Percentiles rank a stretch among this genome's conserved stretches.
Conservation (phyloP, 1,284 basidiomycete species). For the Trichosporon ovoides region DNA sequence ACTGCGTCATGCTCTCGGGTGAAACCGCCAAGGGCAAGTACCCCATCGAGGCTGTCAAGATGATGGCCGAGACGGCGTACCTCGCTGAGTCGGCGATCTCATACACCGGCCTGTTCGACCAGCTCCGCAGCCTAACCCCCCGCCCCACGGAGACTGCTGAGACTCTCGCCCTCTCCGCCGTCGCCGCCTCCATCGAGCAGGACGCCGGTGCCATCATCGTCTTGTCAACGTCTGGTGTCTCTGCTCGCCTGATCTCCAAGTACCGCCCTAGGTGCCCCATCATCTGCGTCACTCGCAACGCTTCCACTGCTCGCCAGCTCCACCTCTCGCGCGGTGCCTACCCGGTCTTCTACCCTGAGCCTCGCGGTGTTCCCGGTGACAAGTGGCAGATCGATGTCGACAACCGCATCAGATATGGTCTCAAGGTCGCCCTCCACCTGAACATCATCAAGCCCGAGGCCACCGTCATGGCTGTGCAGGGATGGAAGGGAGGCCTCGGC, state of each 20-base stretch:
- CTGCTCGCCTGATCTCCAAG: conserved; percentile 93
- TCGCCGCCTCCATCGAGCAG: conserved; percentile 90
- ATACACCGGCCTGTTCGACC: conserved; percentile 86
- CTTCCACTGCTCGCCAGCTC: conserved; percentile 92
- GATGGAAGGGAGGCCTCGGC: conserved; percentile 96
- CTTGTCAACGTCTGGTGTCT: conserved; percentile 87
- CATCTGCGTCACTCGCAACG: conserved; percentile 92
- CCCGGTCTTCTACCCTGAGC: conserved; percentile 89
- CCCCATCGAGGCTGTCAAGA: conserved; percentile 87
- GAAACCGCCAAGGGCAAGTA: conserved; percentile 96
- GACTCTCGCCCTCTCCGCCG: conserved; percentile 88
- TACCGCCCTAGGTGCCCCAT: conserved; percentile 93
- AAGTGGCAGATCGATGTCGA: conserved; percentile 97
- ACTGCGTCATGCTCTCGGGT: conserved; percentile 98
- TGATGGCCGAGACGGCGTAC: conserved; percentile 98
- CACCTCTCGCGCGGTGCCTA: conserved; percentile 97
- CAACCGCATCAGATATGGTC: conserved; percentile 66
- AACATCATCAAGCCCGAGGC: conserved; percentile 85
- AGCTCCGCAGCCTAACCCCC: conserved; percentile 68
- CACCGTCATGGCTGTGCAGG: conserved; percentile 91
- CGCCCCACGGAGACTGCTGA: conserved; percentile 88
- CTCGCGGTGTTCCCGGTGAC: conserved; percentile 74
- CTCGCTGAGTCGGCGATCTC: conserved; percentile 90
- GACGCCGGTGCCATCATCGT: conserved; percentile 91
- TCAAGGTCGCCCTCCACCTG: conserved; percentile 78